Percentiles rank a stretch among this genome's conserved stretches.
Conservation (phyloP, 179 eudicot genomes). For the Beta lomatogona region DNA sequence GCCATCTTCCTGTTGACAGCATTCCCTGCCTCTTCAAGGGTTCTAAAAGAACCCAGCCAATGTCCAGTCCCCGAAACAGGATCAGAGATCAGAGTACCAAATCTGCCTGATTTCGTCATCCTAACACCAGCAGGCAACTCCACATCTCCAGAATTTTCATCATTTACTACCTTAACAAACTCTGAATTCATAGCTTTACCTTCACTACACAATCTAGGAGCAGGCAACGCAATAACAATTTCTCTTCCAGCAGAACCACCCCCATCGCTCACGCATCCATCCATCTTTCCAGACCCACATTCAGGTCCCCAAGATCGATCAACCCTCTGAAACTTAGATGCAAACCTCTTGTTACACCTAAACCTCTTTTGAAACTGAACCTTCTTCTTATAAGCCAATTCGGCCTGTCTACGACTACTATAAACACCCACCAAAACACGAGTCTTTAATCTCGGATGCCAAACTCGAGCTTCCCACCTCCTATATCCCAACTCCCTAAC, state of each 20-base stretch:
- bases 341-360: constrained; percentile 7
- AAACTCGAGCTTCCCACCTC: constrained; percentile 22
- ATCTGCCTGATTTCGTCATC: constrained; percentile 34
- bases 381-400: constrained; percentile 16
- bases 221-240: constrained; percentile 30
- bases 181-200: constrained; percentile 1
- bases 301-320: not conserved
- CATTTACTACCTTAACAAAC: not conserved
- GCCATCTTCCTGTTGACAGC: constrained; percentile 20
- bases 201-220: constrained; percentile 3
- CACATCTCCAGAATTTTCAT: not conserved
- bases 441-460: constrained; percentile 25
- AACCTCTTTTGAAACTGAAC: constrained; percentile 17
- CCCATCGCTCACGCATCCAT: not conserved
- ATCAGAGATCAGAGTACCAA: constrained; percentile 31
- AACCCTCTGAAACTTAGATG: not conserved
- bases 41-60: constrained; percentile 30
- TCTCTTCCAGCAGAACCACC: constrained; percentile 16
- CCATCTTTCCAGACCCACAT: not conserved
- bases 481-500: constrained; percentile 21
- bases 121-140: constrained; percentile 32
- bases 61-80: constrained; percentile 13
- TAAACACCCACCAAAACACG: constrained; percentile 12
- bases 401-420: constrained; percentile 24
- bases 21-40: constrained; percentile 29